Percentiles rank a stretch among this genome's conserved stretches.
phyloP scores from a whole-genome alignment of 257 asterid genomes.

The Penstemon davidsonii region DNA sequence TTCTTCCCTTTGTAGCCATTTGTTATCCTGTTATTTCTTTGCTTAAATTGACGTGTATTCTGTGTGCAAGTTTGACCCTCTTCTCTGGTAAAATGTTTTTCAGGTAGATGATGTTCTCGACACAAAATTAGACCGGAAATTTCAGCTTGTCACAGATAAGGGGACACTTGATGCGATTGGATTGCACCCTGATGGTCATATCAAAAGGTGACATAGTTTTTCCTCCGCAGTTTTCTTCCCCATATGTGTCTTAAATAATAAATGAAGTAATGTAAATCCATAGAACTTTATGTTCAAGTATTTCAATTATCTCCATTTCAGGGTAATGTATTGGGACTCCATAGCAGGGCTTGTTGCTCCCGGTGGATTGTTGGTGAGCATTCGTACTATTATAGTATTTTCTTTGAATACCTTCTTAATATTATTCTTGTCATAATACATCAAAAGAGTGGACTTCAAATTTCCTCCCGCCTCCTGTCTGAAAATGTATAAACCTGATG shows the following conservation, averaged over 20 bases:
- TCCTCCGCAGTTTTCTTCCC: slow-evolving; percentile 2
- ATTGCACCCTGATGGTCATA: slow-evolving; percentile 93
- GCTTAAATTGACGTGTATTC: slow-evolving; percentile 2
- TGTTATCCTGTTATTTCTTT: slow-evolving; percentile 13
- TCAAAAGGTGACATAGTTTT: slow-evolving; percentile 65
- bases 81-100: slow-evolving; percentile 27
- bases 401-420: background rate
- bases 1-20: slow-evolving; percentile 1
- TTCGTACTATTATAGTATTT: slow-evolving; percentile 16
- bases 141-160: slow-evolving; percentile 86
- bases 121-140: slow-evolving; percentile 73
- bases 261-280: slow-evolving; percentile 4
- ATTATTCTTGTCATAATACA: slow-evolving; percentile 12
- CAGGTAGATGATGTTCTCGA: slow-evolving; percentile 97
- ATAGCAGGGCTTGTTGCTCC: slow-evolving; percentile 73
- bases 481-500: background rate
- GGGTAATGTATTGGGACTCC: slow-evolving; percentile 94
- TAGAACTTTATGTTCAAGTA: slow-evolving; percentile 11
- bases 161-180: slow-evolving; percentile 99
- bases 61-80: slow-evolving; percentile 13
- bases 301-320: slow-evolving; percentile 37
- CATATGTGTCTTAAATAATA: slow-evolving; percentile 1
- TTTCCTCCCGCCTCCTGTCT: too few species aligned
- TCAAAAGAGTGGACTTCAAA: too few species aligned
- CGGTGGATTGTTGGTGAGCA: slow-evolving; percentile 92